Evolutionary conservation across 495 filamentous ascomycete genomes (phyloP).

Genomic region (Entonaema liquescens): DNA sequence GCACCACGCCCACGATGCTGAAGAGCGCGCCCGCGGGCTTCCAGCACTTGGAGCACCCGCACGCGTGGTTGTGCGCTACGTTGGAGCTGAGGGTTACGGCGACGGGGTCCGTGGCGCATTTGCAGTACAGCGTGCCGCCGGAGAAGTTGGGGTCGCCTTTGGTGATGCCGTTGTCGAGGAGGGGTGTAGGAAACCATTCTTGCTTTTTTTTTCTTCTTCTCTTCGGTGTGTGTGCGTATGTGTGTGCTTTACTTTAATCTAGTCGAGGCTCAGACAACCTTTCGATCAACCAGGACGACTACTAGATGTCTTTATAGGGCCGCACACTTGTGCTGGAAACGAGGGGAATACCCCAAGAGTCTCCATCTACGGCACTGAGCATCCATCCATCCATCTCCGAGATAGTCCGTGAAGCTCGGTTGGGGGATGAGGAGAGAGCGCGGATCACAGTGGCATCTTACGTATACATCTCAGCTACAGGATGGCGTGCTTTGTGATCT

Average conservation of each 20-base stretch:
- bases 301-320: slow-evolving; percentile 6
- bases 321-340: neutral
- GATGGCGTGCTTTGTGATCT: slow-evolving; percentile 30
- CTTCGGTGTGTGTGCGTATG: neutral
- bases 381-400: slow-evolving; percentile 18
- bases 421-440: slow-evolving; percentile 32
- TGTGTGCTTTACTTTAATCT: slow-evolving; percentile 2
- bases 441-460: slow-evolving; percentile 26
- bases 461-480: slow-evolving; percentile 12
- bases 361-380: neutral
- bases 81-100: slow-evolving; percentile 60
- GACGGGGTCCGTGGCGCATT: slow-evolving; percentile 60
- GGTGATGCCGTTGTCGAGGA: slow-evolving; percentile 63
- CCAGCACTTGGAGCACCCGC: slow-evolving; percentile 73
- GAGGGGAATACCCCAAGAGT: neutral
- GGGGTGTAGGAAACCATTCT: slow-evolving; percentile 59
- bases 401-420: slow-evolving; percentile 11
- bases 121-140: slow-evolving; percentile 65
- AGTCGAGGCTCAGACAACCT: neutral
- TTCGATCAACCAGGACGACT: neutral
- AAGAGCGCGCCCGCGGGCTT: slow-evolving; percentile 66
- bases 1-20: slow-evolving; percentile 65
- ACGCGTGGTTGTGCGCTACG: slow-evolving; percentile 70
- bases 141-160: slow-evolving; percentile 57
- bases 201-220: slow-evolving; percentile 36